Percentiles rank a stretch among this genome's conserved stretches.
phyloP scores from a whole-genome alignment of 2,329 filamentous ascomycete species.

The Clonostachys sp. region DNA sequence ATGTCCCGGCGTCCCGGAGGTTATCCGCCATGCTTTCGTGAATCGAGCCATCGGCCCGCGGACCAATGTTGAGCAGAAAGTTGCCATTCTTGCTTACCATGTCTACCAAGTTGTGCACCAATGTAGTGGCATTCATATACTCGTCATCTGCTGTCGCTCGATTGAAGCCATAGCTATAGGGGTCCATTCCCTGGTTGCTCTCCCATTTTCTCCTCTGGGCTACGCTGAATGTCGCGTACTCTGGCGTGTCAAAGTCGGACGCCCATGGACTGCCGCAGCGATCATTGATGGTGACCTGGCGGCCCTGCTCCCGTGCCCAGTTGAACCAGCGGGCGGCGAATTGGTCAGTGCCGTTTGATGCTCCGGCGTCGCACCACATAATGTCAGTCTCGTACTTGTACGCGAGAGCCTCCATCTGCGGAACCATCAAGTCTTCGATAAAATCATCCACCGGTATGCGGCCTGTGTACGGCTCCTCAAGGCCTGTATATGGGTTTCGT shows the following conservation, averaged over 20 bases:
- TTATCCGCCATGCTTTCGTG: slow-evolving; percentile 39
- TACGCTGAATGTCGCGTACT: slow-evolving; percentile 30
- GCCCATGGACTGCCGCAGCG: slow-evolving; percentile 47
- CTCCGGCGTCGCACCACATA: slow-evolving; percentile 45
- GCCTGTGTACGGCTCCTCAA: slow-evolving; percentile 35
- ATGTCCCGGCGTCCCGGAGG: slow-evolving; percentile 44
- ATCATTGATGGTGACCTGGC: slow-evolving; percentile 50
- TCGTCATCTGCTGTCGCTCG: slow-evolving; percentile 39
- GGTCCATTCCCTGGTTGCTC: slow-evolving; percentile 55
- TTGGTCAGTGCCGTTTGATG: slow-evolving; percentile 31
- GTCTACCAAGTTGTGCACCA: slow-evolving; percentile 44
- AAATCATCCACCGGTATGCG: slow-evolving; percentile 30
- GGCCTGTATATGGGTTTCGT: slow-evolving; percentile 35
- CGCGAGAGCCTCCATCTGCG: slow-evolving; percentile 39
- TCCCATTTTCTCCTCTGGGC: slow-evolving; percentile 55
- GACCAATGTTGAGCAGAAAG: slow-evolving; percentile 51
- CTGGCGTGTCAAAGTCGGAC: slow-evolving; percentile 55
- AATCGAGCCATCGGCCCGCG: slow-evolving; percentile 49
- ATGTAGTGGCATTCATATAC: slow-evolving; percentile 46
- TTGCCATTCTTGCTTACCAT: slow-evolving; percentile 53
- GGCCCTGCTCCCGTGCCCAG: slow-evolving; percentile 24
- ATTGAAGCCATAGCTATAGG: slow-evolving; percentile 56
- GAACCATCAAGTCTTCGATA: slow-evolving; percentile 34
- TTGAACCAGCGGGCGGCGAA: slow-evolving; percentile 38
- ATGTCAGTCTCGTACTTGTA: slow-evolving; percentile 37